Base-by-base conservation (phyloP, 2,329 filamentous ascomycete genomes). In the Biscogniauxia marginata region DNA sequence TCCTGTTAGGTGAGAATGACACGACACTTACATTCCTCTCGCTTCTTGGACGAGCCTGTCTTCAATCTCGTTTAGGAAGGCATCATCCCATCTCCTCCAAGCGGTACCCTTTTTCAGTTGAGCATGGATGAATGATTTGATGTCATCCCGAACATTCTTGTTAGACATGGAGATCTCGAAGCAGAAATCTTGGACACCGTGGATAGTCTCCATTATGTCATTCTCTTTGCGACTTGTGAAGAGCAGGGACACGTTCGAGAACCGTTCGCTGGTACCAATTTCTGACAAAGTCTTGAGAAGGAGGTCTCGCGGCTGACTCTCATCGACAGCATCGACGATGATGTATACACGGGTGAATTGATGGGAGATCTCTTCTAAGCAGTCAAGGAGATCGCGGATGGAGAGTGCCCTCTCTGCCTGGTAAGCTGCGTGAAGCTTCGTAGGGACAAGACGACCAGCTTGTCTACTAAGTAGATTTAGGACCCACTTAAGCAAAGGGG, bases 321-420 rank as follows among this genome's bases (percentile, higher is more conserved):
- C 70, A 45, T 71, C 70, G 7, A 71, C 58, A 4, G 69, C 70
- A 46, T 71, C 70, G 3, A 72, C 48, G 3, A 68, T 55, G 2
- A 73, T 34, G 22, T 63, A 68, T 7, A 68, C 62, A 5, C 57
- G 57, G 7, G 46, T 43, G 34, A 67, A 65, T 11, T 48, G 23
- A 1, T 50, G n/a, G 18, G 66, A 61, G 2, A 70, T 44, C 3
- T 59, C 56, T 8, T 53, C 45, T 21, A 71, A 52, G 34, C 59
- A 63, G 7, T 53, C 34, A 4, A 67, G 46, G 4, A 69, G 60
- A 44, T 61, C 56, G 9, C 59, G n/a, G 21, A 61, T 56, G 5
- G 47, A 55, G 49, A 63, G 57, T 21, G 20, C 46, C 3, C 23
- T 19, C 13, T 57, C 49, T 7, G 24, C 9, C 8, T 52, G 19